Base-by-base conservation (phyloP, 1,139 yeast species). In the Debaryomyces nepalensis region DNA sequence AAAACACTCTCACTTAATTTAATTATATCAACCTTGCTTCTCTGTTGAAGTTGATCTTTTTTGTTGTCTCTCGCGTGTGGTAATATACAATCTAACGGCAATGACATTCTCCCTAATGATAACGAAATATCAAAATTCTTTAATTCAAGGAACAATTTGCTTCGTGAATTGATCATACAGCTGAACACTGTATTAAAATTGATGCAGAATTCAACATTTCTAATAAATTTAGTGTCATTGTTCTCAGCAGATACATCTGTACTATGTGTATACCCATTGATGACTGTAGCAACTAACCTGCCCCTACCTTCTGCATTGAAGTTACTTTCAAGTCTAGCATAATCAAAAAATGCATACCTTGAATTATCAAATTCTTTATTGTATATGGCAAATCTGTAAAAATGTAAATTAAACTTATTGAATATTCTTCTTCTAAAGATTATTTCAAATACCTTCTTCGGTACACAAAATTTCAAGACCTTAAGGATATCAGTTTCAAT, bases 371-470 rank as follows among this genome's bases (percentile, higher is more conserved):
- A 37, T 4, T 44, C 54, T 19, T 55, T 52, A 37, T 57, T 57
- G 39, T 41, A 41, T 5, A 68, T 34, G 1, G 65, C 50, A 22
- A 57, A 51, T 29, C 68, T 56, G 38, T 56, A 55, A 3, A 70
- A 34, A 37, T 66, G 67, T 22, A 72, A 50, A 21, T 61, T 64
- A 40, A 71, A 42, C 41, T 63, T 66, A 47, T 70, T 70, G 36
- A 70, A 46, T 5, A 68, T 32, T 35, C 57, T 45, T 31, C 48
- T 45, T 19, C 40, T 27, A 12, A 50, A 34, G 21, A 49, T 26
- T 23, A 44, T 20, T 10, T 58, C 55, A 37, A 49, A 50, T 3
- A 55, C 7, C 29, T 46, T 31, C 22, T 38, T 29, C 15, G 42
- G 40, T 8, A 42, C 10, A 8, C 50, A 46, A 21, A 42, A 30